Evolutionary conservation across 305 asterid genomes (phyloP), one percentile per base, ranked within the genome.

Genomic region (Fraxinus angustifolia): DNA sequence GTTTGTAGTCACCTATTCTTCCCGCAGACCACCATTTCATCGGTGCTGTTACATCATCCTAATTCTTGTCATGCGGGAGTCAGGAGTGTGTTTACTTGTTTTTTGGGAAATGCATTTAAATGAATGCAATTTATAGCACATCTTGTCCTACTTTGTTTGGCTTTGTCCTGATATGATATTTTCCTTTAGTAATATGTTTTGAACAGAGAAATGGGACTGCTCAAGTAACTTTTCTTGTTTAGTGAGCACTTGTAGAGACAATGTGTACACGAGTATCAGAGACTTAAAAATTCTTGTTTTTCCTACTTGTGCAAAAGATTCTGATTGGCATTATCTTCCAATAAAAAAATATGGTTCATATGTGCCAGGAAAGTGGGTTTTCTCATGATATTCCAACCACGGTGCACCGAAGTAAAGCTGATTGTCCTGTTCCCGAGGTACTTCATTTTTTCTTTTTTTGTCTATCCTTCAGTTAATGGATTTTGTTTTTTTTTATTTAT

Each of bases 371-470:
- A 82, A 89, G 81, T 84, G 94, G 97, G 73, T 94, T 89, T 85
- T 91, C 94, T 78, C 91, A 90, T 83, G 99, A 96, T 80, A 96
- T 96, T 87, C 99, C 99, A 36, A 96, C 99, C 71, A 96, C 99
- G 21, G 91, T 96, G 83, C 93, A 96, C 86, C 86, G 98, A 86
- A 96, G 99, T 87, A 96, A 94, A 90, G 99, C 97, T 82, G 99
- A 94, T 85, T 96, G 99, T 87, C 99, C 98, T 78, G 91, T 94
- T 77, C 99, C 94, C 8, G 99, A 96, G 98, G 99, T 94, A 83
- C 17, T 79, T 75, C 3, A 19, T 65, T 58, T 19, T 19, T 70
- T 30, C 1, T 45, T 65, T 34, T 8, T 6, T 28, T 8, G 16
- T 14, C 33, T 16, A 28, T 50, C 56, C 33, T 31, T 34, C 79